A percentile compares a stretch with the other conserved stretches of the same genome.
phyloP scores from a whole-genome alignment of 2,329 filamentous ascomycete genomes.

The Scleromitrula shiraiana region DNA sequence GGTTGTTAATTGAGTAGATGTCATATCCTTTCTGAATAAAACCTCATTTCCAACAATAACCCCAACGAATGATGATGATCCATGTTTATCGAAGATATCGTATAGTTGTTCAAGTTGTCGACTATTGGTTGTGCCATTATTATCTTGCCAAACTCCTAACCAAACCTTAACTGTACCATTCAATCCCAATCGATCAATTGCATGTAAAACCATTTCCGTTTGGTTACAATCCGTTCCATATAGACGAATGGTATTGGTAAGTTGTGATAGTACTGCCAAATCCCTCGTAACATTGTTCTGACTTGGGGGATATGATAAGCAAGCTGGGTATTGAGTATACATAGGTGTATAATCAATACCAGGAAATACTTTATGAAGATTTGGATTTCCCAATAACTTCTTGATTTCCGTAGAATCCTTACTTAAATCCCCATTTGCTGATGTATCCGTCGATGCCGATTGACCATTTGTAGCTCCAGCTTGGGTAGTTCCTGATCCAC shows the following conservation, averaged over 20 bases:
- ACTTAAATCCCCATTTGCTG: conserved; percentile 60
- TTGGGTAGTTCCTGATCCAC: conserved; percentile 27
- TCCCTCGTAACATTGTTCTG: conserved; percentile 95
- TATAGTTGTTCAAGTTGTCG: conserved; percentile 82
- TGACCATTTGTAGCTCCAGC: conserved; percentile 17
- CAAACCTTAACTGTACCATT: conserved; percentile 73
- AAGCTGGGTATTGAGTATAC: conserved; percentile 84
- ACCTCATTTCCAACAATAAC: conserved; percentile 80
- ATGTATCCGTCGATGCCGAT: conserved; percentile 51
- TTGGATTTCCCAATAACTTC: conserved; percentile 66
- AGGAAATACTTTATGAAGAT: conserved; percentile 88
- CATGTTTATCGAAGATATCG: conserved; percentile 65
- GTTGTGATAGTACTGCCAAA: conserved; percentile 78
- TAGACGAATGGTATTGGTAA: conserved; percentile 79
- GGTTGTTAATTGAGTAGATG: conserved; percentile 50
- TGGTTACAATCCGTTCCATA: conserved; percentile 98
- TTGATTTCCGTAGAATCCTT: conserved; percentile 74
- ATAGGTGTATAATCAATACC: conserved; percentile 93
- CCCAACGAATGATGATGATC: conserved; percentile 62
- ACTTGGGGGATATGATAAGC: conserved; percentile 65
- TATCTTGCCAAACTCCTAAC: conserved; percentile 90
- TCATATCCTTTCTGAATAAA: conserved; percentile 69
- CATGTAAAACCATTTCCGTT: conserved; percentile 84
- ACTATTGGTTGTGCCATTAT: conserved; percentile 71
- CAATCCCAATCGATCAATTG: conserved; percentile 66